Percentiles rank a stretch among this genome's conserved stretches.
phyloP scores from a whole-genome alignment of 1,284 basidiomycete genomes.

The Ceratobasidium sp. region DNA sequence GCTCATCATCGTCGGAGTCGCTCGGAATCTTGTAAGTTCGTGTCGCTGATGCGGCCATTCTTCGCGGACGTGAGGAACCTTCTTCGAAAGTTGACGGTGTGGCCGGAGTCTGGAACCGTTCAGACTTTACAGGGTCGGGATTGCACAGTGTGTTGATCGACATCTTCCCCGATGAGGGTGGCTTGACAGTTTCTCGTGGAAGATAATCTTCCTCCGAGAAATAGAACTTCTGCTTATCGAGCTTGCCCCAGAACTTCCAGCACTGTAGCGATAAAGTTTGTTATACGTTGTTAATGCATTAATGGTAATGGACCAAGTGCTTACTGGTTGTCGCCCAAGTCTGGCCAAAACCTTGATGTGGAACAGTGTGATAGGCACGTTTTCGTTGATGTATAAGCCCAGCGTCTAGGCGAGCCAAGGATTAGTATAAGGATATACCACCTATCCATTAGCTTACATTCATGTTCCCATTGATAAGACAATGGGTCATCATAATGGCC shows the following conservation, averaged over 20 bases:
- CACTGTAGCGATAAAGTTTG: conserved; percentile 10
- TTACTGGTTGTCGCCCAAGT: conserved; percentile 36
- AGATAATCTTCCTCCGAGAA: conserved; percentile 39
- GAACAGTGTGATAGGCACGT: conserved; percentile 35
- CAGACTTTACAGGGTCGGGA: conserved; percentile 54
- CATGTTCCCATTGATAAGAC: conserved; percentile 30
- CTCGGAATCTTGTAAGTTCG: conserved; percentile 29
- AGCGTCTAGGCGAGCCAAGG: conserved; percentile 1
- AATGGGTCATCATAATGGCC: conserved; percentile 39
- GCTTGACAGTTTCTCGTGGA: conserved; percentile 26
- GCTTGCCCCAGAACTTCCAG: conserved; percentile 34
- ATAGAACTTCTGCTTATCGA: conserved; percentile 32
- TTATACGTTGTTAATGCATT: too few species aligned
- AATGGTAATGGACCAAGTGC: background rate
- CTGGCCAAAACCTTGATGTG: conserved; percentile 33
- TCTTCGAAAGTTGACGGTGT: conserved; percentile 42
- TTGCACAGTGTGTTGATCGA: conserved; percentile 35
- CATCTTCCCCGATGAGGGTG: conserved; percentile 32
- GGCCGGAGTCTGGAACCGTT: conserved; percentile 43
- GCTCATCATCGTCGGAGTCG: conserved; percentile 26
- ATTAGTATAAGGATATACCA: background rate
- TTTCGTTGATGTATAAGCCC: conserved; percentile 28
- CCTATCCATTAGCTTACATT: conserved; percentile 3
- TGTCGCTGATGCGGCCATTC: conserved; percentile 31
- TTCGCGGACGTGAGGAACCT: conserved; percentile 28